These are phyloP conservation scores for Hirsutella rhossiliensis DNA, from an alignment of 2,329 filamentous ascomycete genomes.

Conservation along the genomic window DNA sequence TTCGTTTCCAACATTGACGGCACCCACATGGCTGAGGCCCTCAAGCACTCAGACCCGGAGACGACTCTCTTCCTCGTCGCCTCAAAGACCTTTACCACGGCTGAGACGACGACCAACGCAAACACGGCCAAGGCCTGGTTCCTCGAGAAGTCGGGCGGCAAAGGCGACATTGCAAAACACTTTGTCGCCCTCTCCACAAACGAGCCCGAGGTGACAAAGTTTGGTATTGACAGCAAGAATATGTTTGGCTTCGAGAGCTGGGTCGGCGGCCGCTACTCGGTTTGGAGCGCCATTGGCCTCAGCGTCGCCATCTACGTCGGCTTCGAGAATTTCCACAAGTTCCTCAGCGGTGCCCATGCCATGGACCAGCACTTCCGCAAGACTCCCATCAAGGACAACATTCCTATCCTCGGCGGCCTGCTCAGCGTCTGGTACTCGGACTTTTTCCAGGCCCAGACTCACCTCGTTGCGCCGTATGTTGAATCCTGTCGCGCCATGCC, in stretches of 20 bases:
- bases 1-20: slow-evolving; percentile 99
- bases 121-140: slow-evolving; percentile 98
- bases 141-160: slow-evolving; percentile 62
- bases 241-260: slow-evolving; percentile 99
- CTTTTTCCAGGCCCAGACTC: slow-evolving; percentile 97
- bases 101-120: slow-evolving; percentile 93
- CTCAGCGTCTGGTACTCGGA: slow-evolving; percentile 98
- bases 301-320: slow-evolving; percentile 92
- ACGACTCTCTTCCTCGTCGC: slow-evolving; percentile 98
- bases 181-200: slow-evolving; percentile 98
- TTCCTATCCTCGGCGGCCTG: slow-evolving; percentile 82
- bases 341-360: slow-evolving; percentile 85
- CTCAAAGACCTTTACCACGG: slow-evolving; percentile 98
- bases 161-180: slow-evolving; percentile 93
- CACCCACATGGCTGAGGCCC: slow-evolving; percentile 91
- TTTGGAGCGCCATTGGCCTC: slow-evolving; percentile 96
- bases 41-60: slow-evolving; percentile 81
- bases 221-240: slow-evolving; percentile 96
- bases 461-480: slow-evolving; percentile 84
- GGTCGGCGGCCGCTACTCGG: slow-evolving; percentile 96
- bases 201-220: slow-evolving; percentile 89
- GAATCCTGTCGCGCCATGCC: too few species aligned
- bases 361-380: slow-evolving; percentile 98
- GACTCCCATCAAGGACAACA: slow-evolving; percentile 86
- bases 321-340: slow-evolving; percentile 94